Conservation (phyloP, 2,329 filamentous ascomycete species). For the Colletotrichum theobromicola region DNA sequence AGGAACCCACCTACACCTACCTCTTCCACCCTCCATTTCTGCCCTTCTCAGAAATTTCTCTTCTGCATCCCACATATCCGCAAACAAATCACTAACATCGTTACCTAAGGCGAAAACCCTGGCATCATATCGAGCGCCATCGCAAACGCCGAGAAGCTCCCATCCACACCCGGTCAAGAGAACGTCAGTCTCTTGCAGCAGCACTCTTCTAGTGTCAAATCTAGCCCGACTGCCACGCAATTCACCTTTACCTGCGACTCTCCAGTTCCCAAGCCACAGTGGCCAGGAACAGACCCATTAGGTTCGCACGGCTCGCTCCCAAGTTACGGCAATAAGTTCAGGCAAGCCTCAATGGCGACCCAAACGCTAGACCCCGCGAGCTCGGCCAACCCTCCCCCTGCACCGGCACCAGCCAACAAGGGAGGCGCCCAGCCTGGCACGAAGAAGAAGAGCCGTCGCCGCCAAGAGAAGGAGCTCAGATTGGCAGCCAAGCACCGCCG, state of each 20-base stretch:
- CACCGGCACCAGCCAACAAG: conserved; percentile 35
- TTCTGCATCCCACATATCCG: neutral
- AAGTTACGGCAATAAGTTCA: conserved; percentile 33
- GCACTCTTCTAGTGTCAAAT: conserved; percentile 60
- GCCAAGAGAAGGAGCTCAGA: conserved; percentile 72
- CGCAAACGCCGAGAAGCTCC: conserved; percentile 80
- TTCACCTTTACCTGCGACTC: conserved; percentile 98
- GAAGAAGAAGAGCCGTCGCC: conserved; percentile 70
- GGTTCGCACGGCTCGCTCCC: conserved; percentile 13
- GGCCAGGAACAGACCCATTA: conserved; percentile 63
- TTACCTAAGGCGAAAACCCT: conserved; percentile 48
- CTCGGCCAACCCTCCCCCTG: neutral
- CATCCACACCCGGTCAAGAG: conserved; percentile 71
- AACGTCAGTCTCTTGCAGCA: conserved; percentile 81
- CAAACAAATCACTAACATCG: conserved; percentile 18
- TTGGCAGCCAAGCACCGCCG: conserved; percentile 79
- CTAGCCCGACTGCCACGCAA: conserved; percentile 77
- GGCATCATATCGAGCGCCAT: conserved; percentile 94
- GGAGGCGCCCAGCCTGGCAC: conserved; percentile 39
- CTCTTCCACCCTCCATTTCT: neutral
- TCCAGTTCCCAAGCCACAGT: conserved; percentile 79
- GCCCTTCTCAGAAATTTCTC: neutral
- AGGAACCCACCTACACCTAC: neutral
- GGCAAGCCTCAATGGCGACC: conserved; percentile 24
- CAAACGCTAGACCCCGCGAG: conserved; percentile 14